phyloP scores from a whole-genome alignment of 2,329 filamentous ascomycete species.

The Nothophaeocryptopus gaeumannii region DNA sequence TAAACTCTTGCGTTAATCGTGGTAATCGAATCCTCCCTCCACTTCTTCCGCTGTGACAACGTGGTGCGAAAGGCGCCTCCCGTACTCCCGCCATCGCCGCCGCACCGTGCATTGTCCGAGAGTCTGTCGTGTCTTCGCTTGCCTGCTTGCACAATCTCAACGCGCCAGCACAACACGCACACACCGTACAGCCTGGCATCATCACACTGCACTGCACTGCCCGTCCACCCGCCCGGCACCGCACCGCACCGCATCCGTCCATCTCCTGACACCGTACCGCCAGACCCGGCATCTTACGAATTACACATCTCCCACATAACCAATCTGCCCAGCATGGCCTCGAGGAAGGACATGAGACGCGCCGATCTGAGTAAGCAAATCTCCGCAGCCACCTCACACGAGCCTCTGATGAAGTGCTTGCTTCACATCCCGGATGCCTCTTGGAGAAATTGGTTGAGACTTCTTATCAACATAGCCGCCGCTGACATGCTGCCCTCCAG shows the following conservation, averaged over 20 bases:
- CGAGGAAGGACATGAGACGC: slow-evolving; percentile 73
- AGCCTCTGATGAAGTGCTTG: too few species aligned
- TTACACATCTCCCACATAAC: slow-evolving; percentile 6
- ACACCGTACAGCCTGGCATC: background rate
- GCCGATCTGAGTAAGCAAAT: slow-evolving; percentile 64
- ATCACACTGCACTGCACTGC: background rate
- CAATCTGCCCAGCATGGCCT: slow-evolving; percentile 52
- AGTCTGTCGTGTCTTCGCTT: too few species aligned
- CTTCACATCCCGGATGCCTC: too few species aligned
- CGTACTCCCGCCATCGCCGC: too few species aligned
- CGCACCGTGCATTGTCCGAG: too few species aligned
- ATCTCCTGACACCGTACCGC: background rate
- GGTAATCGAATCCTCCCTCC: too few species aligned
- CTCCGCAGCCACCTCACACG: slow-evolving; percentile 1
- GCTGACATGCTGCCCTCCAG: slow-evolving; percentile 47
- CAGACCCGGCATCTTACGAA: slow-evolving; percentile 6
- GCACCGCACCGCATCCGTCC: background rate
- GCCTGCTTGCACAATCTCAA: background rate
- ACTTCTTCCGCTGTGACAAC: too few species aligned
- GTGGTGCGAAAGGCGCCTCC: too few species aligned
- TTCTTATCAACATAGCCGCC: background rate
- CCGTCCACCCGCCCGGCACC: too few species aligned
- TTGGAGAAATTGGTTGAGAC: background rate
- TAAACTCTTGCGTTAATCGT: too few species aligned
- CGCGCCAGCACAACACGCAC: background rate